Evolutionary conservation across 192 early-diverging fungal genomes (phyloP), one percentile per base, ranked within the genome.

Genomic region (Dissophora ornata): DNA sequence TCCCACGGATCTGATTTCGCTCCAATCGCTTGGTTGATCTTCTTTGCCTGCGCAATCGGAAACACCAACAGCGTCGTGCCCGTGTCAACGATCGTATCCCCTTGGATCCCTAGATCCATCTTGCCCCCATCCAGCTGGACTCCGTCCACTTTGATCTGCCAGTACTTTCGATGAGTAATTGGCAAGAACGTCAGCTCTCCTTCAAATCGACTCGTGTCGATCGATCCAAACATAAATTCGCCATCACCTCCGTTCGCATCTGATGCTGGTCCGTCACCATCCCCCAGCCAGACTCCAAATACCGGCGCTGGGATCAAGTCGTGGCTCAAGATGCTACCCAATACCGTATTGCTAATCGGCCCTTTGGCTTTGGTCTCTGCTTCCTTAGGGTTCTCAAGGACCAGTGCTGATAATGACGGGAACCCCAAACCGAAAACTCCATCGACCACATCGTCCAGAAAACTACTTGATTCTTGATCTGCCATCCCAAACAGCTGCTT

Each of bases 271-370:
- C 61, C 58, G 19, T 81, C 83, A 24, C 81, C 69, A 49, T 86
- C 83, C 13, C 87, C 85, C 8, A 92, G 69, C 65, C 85, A 90
- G 22, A 92, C 90, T 1, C 89, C 89, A 81, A 92, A 92, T n/a
- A 90, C 73, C 10, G 89, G 89, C 26, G 86, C 81, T 18, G 80
- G 81, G 0, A 90, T 75, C 36, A 84, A 57, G 33, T 81, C 78
- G 61, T 92, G 85, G 26, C 78, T 71, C 28, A 88, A 55, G 16
- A 90, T 63, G 36, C 85, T 84, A 40, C 85, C 81, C 26, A 90
- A 66, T 29, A 87, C 85, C 1, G 84, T 83, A n/a, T 80, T 52
- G 16, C 73, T 67, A 19, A 77, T 57, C 4, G 24, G 47, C 1
- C 40, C 56, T n/a, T 49, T 51, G 10, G 38, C 49, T 15, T 56